phyloP scores from a whole-genome alignment of 192 early-diverging fungal species.

The Kappamyces sp. region DNA sequence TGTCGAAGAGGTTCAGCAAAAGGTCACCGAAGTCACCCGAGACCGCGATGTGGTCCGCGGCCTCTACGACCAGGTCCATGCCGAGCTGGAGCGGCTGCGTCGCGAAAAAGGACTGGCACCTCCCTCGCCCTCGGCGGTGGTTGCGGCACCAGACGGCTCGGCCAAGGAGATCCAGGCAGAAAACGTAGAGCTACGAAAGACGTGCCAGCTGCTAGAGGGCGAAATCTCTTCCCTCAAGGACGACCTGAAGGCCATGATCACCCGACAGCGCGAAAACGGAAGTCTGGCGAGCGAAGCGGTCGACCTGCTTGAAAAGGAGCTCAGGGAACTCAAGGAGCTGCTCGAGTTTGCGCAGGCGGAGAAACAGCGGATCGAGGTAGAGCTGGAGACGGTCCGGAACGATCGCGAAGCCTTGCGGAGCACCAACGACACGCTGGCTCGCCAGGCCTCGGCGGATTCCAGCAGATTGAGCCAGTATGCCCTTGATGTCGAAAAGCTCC shows the following conservation, averaged over 20 bases:
- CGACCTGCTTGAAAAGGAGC: slow-evolving; percentile 31
- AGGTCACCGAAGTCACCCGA: slow-evolving; percentile 27
- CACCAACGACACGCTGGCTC: too few species aligned
- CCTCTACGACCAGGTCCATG: slow-evolving; percentile 40
- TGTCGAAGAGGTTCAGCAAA: slow-evolving; percentile 25
- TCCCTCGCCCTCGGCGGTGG: too few species aligned
- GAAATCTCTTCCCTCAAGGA: slow-evolving; percentile 30
- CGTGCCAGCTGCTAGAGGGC: slow-evolving; percentile 19
- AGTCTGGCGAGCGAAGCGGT: slow-evolving; percentile 27
- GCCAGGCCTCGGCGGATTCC: too few species aligned
- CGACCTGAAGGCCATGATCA: slow-evolving; percentile 33
- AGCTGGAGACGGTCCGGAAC: background rate
- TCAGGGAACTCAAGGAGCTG: background rate
- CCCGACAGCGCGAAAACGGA: slow-evolving; percentile 29
- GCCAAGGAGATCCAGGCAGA: background rate
- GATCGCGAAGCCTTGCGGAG: too few species aligned
- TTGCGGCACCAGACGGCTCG: background rate
- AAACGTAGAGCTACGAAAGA: background rate
- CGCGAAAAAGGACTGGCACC: background rate
- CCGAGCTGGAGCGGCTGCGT: background rate
- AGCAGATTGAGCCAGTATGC: too few species aligned
- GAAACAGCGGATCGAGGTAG: background rate
- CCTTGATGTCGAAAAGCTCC: too few species aligned
- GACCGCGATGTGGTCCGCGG: slow-evolving; percentile 39
- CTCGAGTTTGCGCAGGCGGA: background rate